phyloP scores from a whole-genome alignment of 352 stramenopile species.

The Phytophthora brassicae region DNA sequence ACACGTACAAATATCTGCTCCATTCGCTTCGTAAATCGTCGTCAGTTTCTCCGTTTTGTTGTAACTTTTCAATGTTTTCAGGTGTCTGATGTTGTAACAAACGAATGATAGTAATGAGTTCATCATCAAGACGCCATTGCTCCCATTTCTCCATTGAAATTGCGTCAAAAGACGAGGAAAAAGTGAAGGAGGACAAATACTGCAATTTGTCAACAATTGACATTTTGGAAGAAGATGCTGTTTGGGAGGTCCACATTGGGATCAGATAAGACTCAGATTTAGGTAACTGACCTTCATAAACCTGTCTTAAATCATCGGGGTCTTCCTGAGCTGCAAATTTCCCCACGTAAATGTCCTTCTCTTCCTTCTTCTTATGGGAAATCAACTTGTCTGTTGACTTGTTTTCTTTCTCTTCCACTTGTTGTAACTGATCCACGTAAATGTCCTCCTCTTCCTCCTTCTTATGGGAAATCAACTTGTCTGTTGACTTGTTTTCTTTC shows the following conservation, averaged over 20 bases:
- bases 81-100: conserved; percentile 16
- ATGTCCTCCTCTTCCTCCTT: conserved; percentile 2
- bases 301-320: conserved; percentile 58
- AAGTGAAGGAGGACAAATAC: conserved; percentile 43
- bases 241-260: conserved; percentile 3
- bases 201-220: conserved; percentile 33
- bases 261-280: not conserved
- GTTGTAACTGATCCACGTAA: conserved; percentile 1
- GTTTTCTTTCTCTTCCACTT: not conserved
- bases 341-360: conserved; percentile 27
- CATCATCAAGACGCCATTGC: conserved; percentile 44
- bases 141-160: conserved; percentile 54
- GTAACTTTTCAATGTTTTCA: conserved; percentile 1
- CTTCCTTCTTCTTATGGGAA: not conserved
- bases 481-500: not conserved
- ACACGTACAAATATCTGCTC: conserved; percentile 58
- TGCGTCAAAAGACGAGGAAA: conserved; percentile 46
- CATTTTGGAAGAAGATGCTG: not conserved
- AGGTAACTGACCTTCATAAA: conserved; percentile 52
- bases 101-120: conserved; percentile 35
- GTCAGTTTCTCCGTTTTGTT: not conserved
- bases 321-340: conserved; percentile 56
- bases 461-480: not conserved
- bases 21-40: conserved; percentile 45
- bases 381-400: not conserved